Base-by-base conservation (phyloP, 176 grass and related monocot genomes). In the Hordeum marinum region DNA sequence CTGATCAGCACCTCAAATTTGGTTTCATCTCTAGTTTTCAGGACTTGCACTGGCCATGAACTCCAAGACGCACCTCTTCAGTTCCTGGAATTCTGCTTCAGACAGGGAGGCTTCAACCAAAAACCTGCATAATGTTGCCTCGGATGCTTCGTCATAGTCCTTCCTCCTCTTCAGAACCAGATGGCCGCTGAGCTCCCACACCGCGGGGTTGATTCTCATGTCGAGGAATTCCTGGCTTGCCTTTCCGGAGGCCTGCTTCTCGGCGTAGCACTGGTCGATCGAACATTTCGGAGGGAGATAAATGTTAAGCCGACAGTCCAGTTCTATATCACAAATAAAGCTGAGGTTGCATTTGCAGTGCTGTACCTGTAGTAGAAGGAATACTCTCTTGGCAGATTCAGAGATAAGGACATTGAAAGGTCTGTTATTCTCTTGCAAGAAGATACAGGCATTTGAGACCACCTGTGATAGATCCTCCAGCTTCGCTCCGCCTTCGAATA, bases 361-460 rank as follows among this genome's bases (percentile, higher is more conserved):
- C 82, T 52, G 54, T 89, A 98, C 96, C 96, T 98, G 93, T 27
- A 84, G 90, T 42, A 98, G 73, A 17, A 98, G 83, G 73, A 94
- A 98, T 78, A 92, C 72, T 86, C 59, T 90, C 62, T 90, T 87
- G 59, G 87, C 93, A 12, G 68, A 95, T 78, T 95, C 89, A 75
- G 96, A 95, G 80, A 95, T 95, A 60, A 98, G 93, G 15, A 87
- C 89, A 90, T 98, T 95, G 83, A 91, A 98, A 70, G 91, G 96
- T 2, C 37, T 94, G 27, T 95, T 91, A 55, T 70, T 91, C 74
- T 90, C 87, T 92, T 95, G 93, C 79, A 98, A 81, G 63, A 92
- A 90, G 65, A 98, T 88, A 46, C 92, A 88, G 13, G 67, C 70
- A 21, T 59, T 64, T 3, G 91, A 92, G 79, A 94, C 93, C 27